Evolutionary conservation across 1,284 basidiomycete genomes (phyloP).

Genomic region (Abortiporus biennis): DNA sequence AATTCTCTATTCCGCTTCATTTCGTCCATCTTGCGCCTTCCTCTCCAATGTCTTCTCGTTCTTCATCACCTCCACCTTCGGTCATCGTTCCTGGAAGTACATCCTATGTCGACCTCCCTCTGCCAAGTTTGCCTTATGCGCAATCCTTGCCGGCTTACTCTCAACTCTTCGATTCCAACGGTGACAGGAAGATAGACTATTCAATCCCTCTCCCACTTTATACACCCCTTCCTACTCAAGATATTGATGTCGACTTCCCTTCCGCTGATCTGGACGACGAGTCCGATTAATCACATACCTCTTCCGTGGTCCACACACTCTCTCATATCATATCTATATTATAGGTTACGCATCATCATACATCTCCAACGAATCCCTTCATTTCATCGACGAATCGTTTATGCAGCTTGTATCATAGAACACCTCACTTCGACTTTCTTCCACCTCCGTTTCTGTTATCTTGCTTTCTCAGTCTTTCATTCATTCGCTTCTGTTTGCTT

Average conservation of each 20-base stretch:
- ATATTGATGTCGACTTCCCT: not conserved
- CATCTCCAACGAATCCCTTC: not conserved
- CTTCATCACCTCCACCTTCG: conserved; percentile 5
- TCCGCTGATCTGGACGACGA: not conserved
- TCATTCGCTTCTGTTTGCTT: conserved; percentile 1
- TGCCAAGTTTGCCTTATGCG: conserved; percentile 21
- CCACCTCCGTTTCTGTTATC: conserved; percentile 1
- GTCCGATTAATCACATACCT: too few species aligned
- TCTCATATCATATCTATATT: not conserved
- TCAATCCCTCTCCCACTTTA: conserved; percentile 64
- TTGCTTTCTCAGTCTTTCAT: not conserved
- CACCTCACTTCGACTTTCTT: too few species aligned
- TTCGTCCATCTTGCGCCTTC: conserved; percentile 34
- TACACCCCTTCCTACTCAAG: conserved; percentile 22
- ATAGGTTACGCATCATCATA: not conserved
- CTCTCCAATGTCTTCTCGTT: conserved; percentile 2
- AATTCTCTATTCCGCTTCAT: conserved; percentile 46
- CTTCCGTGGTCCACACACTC: too few species aligned
- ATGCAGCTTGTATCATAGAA: conserved; percentile 4
- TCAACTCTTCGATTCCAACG: conserved; percentile 66
- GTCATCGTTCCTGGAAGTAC: conserved; percentile 1
- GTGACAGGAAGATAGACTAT: conserved; percentile 64
- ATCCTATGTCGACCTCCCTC: conserved; percentile 6
- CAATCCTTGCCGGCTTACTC: conserved; percentile 65
- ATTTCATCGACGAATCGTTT: not conserved